Evolutionary conservation across 495 filamentous ascomycete species (phyloP), one percentile per base, ranked within the genome.

Genomic region (Amphirosellinia nigrospora): DNA sequence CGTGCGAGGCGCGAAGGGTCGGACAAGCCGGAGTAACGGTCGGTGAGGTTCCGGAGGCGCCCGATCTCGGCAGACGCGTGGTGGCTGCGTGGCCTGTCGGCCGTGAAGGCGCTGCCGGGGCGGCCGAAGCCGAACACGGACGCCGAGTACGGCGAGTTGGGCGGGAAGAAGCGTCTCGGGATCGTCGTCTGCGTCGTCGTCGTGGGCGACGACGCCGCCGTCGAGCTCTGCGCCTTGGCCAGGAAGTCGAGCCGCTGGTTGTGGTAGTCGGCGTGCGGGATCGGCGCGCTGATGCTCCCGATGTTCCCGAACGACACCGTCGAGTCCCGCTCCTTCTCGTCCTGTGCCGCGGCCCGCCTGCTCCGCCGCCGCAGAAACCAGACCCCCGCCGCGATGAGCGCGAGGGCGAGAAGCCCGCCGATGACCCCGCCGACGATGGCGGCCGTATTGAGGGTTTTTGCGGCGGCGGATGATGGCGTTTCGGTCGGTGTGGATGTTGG

Each of bases 271-370:
- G 80, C 77, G 66, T 78, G 69, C 13, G 82, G 73, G 46, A 84
- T 81, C 11, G 83, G 84, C 43, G 74, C 72, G 71, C 77, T 80
- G 79, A 85, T 83, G 74, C 80, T 83, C 30, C 82, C 82, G 58
- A 85, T 83, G 73, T 83, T 83, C 32, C 82, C 82, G 62, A 85
- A 83, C 3, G 82, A 82, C 9, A 78, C 79, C 67, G 84, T 70
- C 74, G 86, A 73, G 41, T 82, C 71, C 58, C 82, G 67, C 21
- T 63, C 28, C 43, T 65, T 43, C 43, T 64, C 71, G 28, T 50
- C 26, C 41, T 64, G 69, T 13, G 68, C 72, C n/a, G 70, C 70
- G 5, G 68, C 73, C 9, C 71, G 66, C 74, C 66, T 69, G 55
- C 78, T 71, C 55, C 69, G 66, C 0, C 78, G 66, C 7, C 68